These are phyloP conservation scores for Glycyrrhiza uralensis DNA, from an alignment of 306 rosid species.

Conservation along the genomic window DNA sequence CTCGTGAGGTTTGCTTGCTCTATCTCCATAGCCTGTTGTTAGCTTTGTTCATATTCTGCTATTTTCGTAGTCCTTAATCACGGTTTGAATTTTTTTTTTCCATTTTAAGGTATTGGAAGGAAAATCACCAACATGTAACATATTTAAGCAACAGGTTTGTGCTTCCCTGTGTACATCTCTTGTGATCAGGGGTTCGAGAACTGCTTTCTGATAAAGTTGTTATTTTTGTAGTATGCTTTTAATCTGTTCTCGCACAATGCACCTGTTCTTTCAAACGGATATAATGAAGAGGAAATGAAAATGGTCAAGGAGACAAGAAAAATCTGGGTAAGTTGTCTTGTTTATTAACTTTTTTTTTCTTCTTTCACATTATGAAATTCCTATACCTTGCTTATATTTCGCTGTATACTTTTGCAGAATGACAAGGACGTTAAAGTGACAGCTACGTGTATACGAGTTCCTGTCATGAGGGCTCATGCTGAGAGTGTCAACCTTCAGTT, in stretches of 20 bases:
- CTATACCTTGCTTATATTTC: neutral
- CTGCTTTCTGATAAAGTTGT: conserved; percentile 4
- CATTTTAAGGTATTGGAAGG: conserved; percentile 68
- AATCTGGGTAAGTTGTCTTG: conserved; percentile 71
- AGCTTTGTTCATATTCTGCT: neutral
- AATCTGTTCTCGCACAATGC: conserved; percentile 94
- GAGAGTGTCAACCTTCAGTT: conserved; percentile 96
- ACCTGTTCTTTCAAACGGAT: conserved; percentile 77
- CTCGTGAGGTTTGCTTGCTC: conserved; percentile 70
- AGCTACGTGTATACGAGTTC: conserved; percentile 94
- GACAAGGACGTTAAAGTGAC: conserved; percentile 79
- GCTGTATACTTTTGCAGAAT: conserved; percentile 48
- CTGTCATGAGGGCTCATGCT: conserved; percentile 98
- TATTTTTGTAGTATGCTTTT: conserved; percentile 89
- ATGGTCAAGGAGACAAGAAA: conserved; percentile 87
- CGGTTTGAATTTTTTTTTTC: conserved; percentile 9
- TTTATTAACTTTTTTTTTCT: neutral
- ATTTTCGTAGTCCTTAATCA: neutral
- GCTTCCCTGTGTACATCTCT: neutral
- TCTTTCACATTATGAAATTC: neutral
- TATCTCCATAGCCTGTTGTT: conserved; percentile 5
- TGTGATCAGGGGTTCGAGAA: neutral
- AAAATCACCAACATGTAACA: conserved; percentile 73
- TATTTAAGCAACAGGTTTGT: conserved; percentile 79
- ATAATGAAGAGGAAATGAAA: conserved; percentile 99